Evolutionary conservation across 768 basidiomycete species (phyloP), one percentile per base, ranked within the genome.

Genomic region (Boletus vermiculosoides): DNA sequence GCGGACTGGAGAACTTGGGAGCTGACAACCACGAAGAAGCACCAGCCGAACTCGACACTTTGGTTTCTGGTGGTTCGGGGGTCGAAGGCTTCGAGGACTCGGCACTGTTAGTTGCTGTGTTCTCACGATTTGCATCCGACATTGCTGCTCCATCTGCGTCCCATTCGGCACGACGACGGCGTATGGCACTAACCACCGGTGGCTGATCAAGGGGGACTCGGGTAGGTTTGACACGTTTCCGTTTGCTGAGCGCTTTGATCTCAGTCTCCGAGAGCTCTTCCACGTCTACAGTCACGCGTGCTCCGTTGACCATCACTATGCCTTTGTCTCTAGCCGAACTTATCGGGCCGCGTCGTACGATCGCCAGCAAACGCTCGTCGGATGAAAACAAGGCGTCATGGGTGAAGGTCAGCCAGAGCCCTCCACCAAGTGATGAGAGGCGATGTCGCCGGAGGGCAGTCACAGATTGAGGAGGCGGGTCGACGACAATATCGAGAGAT

Each of bases 191-290:
- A 52, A 90, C 74, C 3, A 94, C 91, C 5, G 87, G 92, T 0
- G 94, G 95, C 63, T 95, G 94, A 71, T 99, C 97, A 20, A 99
- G 80, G 4, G 97, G 95, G 50, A 95, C 86, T 34, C 96, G 83
- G 4, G 77, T 75, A 5, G 93, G 92, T 71, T 92, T 92, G 48
- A 93, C 78, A 10, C 96, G 83, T 73, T 95, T 98, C 77, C 85
- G 84, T 72, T 87, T 90, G 66, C 83, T 78, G 42, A 97, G 77
- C 5, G 81, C 73, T 77, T 95, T 93, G 63, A 95, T 84, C 71
- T 98, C 95, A 25, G 81, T 77, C 54, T 96, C 94, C 0, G 87
- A 80, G 20, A 99, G 78, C 54, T 95, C 93, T 67, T 97, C 94
- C 30, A 89, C 80, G 64, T 98, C 96, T 22, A 98, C 88, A 45